Evolutionary conservation across 306 rosid genomes (phyloP).

Genomic region (Crataegus laevigata): DNA sequence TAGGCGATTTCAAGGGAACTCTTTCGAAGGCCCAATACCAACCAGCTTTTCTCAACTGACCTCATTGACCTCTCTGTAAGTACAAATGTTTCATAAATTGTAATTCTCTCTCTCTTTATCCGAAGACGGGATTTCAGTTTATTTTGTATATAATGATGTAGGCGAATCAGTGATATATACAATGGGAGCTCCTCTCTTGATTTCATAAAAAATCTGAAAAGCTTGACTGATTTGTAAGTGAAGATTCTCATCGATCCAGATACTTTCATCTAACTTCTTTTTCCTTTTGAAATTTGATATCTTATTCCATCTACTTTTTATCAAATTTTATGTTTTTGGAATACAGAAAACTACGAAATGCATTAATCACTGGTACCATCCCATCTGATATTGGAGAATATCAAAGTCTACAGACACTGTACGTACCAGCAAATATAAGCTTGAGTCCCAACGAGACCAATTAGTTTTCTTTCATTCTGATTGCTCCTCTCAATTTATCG

Average conservation of each 20-base stretch:
- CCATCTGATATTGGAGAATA: constrained; percentile 19
- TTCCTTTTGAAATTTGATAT: not conserved
- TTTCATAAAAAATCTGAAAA: constrained; percentile 9
- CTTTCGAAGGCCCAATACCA: constrained; percentile 32
- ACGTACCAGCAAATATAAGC: not conserved
- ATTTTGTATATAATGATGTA: constrained; percentile 2
- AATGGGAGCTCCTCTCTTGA: constrained; percentile 23
- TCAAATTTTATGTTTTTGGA: not conserved
- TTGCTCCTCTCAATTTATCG: not conserved
- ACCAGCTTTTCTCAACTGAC: constrained; percentile 17
- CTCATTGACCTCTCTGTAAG: constrained; percentile 8
- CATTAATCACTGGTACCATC: constrained; percentile 15
- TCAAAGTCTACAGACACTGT: constrained; percentile 6
- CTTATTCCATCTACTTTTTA: not conserved
- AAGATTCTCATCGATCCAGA: not conserved
- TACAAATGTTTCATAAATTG: not conserved
- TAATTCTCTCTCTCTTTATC: not conserved
- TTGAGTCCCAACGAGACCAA: not conserved
- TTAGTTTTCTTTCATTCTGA: not conserved
- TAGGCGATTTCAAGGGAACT: constrained; percentile 22
- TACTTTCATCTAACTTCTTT: not conserved
- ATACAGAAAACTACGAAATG: constrained; percentile 18
- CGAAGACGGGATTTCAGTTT: not conserved
- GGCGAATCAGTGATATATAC: constrained; percentile 27
- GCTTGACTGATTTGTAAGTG: constrained; percentile 19